Base-by-base conservation (phyloP, 2,329 filamentous ascomycete genomes). In the Colletotrichum gigasporum region DNA sequence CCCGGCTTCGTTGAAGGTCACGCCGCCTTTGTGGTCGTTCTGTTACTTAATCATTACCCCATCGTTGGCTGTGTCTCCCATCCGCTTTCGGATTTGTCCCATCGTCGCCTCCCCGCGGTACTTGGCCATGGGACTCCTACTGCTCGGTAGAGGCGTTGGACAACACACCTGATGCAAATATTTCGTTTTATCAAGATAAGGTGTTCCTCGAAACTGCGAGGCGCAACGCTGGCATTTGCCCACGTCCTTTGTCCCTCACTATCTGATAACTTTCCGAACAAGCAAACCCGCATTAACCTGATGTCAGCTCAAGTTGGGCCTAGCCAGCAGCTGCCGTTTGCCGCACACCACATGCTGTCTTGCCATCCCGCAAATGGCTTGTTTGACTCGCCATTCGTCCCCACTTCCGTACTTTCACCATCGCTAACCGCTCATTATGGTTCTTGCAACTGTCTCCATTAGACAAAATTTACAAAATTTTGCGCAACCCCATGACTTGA, bases 1-100 rank as follows among this genome's bases (percentile, higher is more conserved):
- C 56, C 56, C 22, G 62, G 48, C 57, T 51, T 54, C 35, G 16
- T 20, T 26, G 16, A 44, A 24, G 57, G 62, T 61, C 62, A 65
- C 50, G 62, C 34, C 35, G 56, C 57, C 37, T 41, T 16, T 24
- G 42, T 44, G 26, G 57, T 47, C 57, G 56, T 51, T 44, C 35
- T 65, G 48, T 68, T 68, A 68, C 66, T 68, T 64, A 68, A 68
- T 56, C 45, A 68, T 68, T 68, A 68, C 66, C 66, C 63, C 66
- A 65, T 68, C 54, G 63, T 57, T 56, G 52, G 42, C 48, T 48
- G 28, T 65, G 42, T 16, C 48, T 28, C 37, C 58, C 37, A 63
- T 64, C 59, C 63, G 63, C 41, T 65, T 63, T 64, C 63, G 63
- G 63, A 39, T 45, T 5, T 48, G 28, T 54, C 50, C 74, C 76